Percentiles rank a stretch among this genome's conserved stretches.
These are phyloP conservation scores for Metarhizium robertsii DNA, from an alignment of 2,329 filamentous ascomycete species.

Conservation along the genomic window DNA sequence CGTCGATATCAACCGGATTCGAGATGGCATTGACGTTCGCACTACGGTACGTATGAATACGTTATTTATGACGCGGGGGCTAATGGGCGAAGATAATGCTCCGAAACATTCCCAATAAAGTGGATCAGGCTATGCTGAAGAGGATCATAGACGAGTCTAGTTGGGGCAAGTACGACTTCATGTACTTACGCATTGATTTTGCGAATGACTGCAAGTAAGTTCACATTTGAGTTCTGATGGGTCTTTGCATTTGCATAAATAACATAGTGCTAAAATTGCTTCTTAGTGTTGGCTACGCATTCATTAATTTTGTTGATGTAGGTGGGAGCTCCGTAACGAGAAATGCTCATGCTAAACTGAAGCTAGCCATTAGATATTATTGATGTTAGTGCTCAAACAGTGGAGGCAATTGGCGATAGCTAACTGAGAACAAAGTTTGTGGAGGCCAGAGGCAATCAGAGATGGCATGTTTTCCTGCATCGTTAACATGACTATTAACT, in stretches of 20 bases:
- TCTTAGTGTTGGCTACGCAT: conserved; percentile 83
- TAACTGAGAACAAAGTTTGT: conserved; percentile 49
- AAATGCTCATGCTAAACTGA: conserved; percentile 16
- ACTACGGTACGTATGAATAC: conserved; percentile 54
- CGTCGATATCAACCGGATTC: conserved; percentile 51
- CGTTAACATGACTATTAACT: not conserved
- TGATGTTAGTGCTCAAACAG: conserved; percentile 38
- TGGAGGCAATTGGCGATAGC: not conserved
- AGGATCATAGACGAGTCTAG: conserved; percentile 68
- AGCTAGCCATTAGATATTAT: conserved; percentile 65
- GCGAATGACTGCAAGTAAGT: conserved; percentile 74
- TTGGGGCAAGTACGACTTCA: conserved; percentile 82
- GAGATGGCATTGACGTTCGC: conserved; percentile 60
- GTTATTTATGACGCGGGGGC: not conserved
- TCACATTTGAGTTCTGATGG: not conserved
- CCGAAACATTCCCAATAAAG: conserved; percentile 87
- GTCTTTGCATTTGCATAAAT: not conserved
- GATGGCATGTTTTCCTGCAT: conserved; percentile 41
- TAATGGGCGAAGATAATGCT: conserved; percentile 65
- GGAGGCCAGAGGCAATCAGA: conserved; percentile 57
- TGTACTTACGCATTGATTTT: conserved; percentile 89
- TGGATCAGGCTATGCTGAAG: conserved; percentile 71
- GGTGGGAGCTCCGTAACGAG: conserved; percentile 23
- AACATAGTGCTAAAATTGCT: not conserved
- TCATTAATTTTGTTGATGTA: conserved; percentile 86